Evolutionary conservation across 2,329 filamentous ascomycete species (phyloP), one percentile per base, ranked within the genome.

Genomic region (Dryadomyces sulphureus): DNA sequence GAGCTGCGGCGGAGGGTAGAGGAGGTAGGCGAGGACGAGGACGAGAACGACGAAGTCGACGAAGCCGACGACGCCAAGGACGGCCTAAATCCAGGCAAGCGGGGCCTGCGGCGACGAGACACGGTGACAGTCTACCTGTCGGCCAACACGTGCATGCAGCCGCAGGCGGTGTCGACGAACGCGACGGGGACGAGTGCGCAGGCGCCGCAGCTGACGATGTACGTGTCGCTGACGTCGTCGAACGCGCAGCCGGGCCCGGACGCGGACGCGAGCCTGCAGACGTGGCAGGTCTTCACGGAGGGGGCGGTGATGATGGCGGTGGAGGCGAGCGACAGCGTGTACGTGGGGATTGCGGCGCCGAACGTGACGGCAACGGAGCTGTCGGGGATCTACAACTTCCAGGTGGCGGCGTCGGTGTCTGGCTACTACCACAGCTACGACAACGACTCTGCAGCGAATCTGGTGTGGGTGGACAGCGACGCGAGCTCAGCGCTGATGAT

Each of bases 381-480:
- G 50, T 62, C 67, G 1, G 83, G 81, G 2, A 67, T 68, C 5
- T 98, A 87, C 69, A 84, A 80, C 49, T 89, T 89, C 54, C 72
- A 93, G 55, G 65, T 98, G 20, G 87, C 86, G 1, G 84, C 77
- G 5, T 95, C 89, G 1, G 78, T 81, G n/a, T 82, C 94, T 54
- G 73, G 67, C 1, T 83, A 73, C 49, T 95, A 85, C 58, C 82
- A 93, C 62, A 70, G 64, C 32, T 84, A 76, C 54, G 66, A 77
- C 52, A 62, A 71, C 51, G 59, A 65, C 12, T 56, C 60, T 1
- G 59, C 67, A 19, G 66, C 75, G 0, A 74, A 81, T 52, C 68
- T 95, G 7, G 75, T 79, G 54, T 83, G 89, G 63, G 77, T 95
- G 45, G 92, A 96, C 57, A 87, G 85, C 21, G 92, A 96, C 60